Base-by-base conservation (phyloP, 2,329 filamentous ascomycete genomes). In the Apiospora phragmitis region DNA sequence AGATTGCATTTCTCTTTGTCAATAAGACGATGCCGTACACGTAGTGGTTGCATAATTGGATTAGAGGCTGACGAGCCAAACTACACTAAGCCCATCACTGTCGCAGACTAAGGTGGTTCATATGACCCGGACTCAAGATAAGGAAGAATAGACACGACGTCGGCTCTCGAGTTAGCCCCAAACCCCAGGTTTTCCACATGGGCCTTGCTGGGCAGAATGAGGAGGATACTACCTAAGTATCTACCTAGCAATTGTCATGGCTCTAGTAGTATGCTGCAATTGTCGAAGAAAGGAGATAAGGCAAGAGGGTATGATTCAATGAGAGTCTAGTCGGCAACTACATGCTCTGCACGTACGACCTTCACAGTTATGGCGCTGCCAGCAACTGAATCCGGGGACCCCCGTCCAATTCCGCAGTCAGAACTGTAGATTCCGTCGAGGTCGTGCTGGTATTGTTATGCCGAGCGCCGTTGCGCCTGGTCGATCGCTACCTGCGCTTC, bases 1-100 rank as follows among this genome's bases (percentile, higher is more conserved):
- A 35, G 51, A 21, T 59, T 59, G 51, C 16, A 59, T 59, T 59
- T 59, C 29, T 59, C 51, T 59, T 59, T 59, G 51, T 35, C 51
- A 59, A 59, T 1, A 59, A 59, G 51, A 59, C 51, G 51, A 59
- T 32, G 29, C 29, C 55, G 29, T n/a, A 62, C 47, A 49, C 55
- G 55, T 62, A 62, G 55, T 38, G 55, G 55, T 62, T 62, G 55
- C 55, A 62, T 62, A 62, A 62, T 62, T 62, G 55, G 55, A 32
- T 62, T 38, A 62, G 32, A 38, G 55, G 55, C 55, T 62, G 55
- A 62, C 55, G 55, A 62, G 55, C 55, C 55, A 38, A 38, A n/a
- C 18, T 12, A 62, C 32, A 62, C 55, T 62, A 62, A 62, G n/a
- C 55, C 18, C 55, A 62, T 38, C 55, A 35, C 55, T 35, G 32